These are phyloP conservation scores for Oryza meyeriana DNA, from an alignment of 176 grass and related monocot genomes.

Conservation along the genomic window DNA sequence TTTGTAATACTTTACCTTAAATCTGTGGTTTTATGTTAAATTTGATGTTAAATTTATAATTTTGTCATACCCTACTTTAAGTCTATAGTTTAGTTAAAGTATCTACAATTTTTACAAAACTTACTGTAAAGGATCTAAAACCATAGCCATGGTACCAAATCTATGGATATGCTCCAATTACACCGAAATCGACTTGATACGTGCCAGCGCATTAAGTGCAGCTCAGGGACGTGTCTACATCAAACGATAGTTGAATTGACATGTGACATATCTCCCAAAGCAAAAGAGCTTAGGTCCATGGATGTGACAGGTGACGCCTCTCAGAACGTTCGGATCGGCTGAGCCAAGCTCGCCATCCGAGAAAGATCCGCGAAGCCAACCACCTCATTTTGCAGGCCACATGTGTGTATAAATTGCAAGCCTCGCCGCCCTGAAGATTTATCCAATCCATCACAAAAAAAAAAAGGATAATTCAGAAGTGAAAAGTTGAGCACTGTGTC, in stretches of 20 bases:
- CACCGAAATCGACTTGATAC: neutral
- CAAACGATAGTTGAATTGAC: slow-evolving; percentile 29
- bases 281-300: neutral
- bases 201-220: slow-evolving; percentile 9
- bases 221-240: neutral
- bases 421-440: neutral
- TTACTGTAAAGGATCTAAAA: neutral
- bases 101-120: too few species aligned
- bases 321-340: slow-evolving; percentile 45
- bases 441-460: slow-evolving; percentile 8
- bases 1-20: too few species aligned
- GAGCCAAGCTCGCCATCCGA: neutral
- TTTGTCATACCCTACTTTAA: too few species aligned
- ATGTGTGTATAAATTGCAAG: slow-evolving; percentile 32
- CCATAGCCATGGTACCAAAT: neutral
- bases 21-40: too few species aligned
- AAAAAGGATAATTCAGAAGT: neutral
- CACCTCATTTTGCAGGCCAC: neutral
- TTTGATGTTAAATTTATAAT: too few species aligned
- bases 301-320: slow-evolving; percentile 45
- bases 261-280: slow-evolving; percentile 35
- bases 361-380: slow-evolving; percentile 35
- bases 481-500: neutral
- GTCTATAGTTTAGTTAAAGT: too few species aligned
- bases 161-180: neutral